Evolutionary conservation across 352 stramenopile species (phyloP).

Genomic region (Pythium utonaiense): DNA sequence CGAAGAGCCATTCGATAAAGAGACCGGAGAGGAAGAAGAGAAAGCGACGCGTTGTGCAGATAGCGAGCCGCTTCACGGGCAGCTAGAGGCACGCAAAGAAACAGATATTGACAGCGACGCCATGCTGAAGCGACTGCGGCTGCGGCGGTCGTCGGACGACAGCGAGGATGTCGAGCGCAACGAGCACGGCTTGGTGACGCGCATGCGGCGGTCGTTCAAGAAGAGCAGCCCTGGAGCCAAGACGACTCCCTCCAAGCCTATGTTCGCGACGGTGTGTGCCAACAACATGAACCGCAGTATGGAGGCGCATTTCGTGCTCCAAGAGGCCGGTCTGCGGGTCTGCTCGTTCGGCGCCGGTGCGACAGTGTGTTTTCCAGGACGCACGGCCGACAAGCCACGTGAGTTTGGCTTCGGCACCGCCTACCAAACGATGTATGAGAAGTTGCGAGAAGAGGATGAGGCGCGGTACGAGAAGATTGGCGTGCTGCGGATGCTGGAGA

Average conservation of each 20-base stretch:
- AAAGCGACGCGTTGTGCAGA: not conserved
- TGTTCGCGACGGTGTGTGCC: conserved; percentile 54
- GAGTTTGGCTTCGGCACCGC: conserved; percentile 44
- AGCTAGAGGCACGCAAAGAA: not conserved
- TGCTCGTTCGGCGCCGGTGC: conserved; percentile 44
- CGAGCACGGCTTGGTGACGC: conserved; percentile 19
- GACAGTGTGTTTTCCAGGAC: conserved; percentile 43
- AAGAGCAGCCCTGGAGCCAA: conserved; percentile 3
- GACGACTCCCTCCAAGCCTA: not conserved
- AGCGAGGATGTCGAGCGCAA: conserved; percentile 14
- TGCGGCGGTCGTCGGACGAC: conserved; percentile 5
- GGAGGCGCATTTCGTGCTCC: conserved; percentile 46
- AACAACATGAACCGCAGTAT: conserved; percentile 69
- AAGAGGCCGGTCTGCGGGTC: conserved; percentile 37
- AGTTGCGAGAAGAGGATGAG: conserved; percentile 33
- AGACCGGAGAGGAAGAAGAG: not conserved
- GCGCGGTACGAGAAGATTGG: conserved; percentile 25
- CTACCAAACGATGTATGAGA: conserved; percentile 47
- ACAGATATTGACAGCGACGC: not conserved
- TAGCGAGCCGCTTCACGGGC: not conserved
- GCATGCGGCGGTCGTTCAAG: conserved; percentile 17
- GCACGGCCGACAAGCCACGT: conserved; percentile 16
- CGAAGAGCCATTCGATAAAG: not conserved
- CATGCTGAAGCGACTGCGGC: conserved; percentile 17
- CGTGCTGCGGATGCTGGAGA: conserved; percentile 46